Percentiles rank a stretch among this genome's conserved stretches.
These are phyloP conservation scores for Rhodofomes roseus DNA, from an alignment of 1,284 basidiomycete genomes.

Conservation along the genomic window DNA sequence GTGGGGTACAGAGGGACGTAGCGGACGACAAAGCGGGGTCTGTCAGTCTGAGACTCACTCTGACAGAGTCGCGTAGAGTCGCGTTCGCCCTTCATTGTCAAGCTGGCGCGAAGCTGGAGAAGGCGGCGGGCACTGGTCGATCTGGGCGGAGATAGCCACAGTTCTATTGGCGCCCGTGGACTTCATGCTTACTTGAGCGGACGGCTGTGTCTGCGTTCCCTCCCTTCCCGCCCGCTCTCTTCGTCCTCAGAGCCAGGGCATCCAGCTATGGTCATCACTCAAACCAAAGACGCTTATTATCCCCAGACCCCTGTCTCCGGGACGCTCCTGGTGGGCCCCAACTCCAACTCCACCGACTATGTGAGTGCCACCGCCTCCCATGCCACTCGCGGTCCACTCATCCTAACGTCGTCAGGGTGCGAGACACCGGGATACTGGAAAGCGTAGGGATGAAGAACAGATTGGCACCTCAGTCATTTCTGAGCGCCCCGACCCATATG, in stretches of 20 bases:
- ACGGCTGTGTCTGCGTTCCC: not conserved
- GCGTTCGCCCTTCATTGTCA: no score
- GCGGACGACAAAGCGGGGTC: no score
- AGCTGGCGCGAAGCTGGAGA: no score
- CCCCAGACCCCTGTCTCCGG: not conserved
- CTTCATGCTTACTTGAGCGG: not conserved
- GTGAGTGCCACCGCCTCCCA: not conserved
- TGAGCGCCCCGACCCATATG: slow-evolving; percentile 50
- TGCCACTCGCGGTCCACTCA: not conserved
- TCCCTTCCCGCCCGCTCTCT: not conserved
- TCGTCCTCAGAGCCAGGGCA: no score
- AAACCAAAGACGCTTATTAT: not conserved
- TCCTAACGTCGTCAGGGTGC: slow-evolving; percentile 3
- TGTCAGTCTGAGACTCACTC: no score
- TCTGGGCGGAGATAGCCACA: not conserved
- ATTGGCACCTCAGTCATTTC: slow-evolving; percentile 9
- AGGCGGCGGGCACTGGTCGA: no score
- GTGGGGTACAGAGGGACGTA: no score
- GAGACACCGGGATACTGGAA: slow-evolving; percentile 23
- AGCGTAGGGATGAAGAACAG: slow-evolving; percentile 26
- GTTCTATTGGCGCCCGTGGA: not conserved
- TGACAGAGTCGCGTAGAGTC: no score
- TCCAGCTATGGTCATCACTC: slow-evolving; percentile 5
- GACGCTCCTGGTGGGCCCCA: not conserved
- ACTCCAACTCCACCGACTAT: not conserved